Percentiles rank a stretch among this genome's conserved stretches.
phyloP scores from a whole-genome alignment of 331 rosid genomes.

The Pyrus hybrid region DNA sequence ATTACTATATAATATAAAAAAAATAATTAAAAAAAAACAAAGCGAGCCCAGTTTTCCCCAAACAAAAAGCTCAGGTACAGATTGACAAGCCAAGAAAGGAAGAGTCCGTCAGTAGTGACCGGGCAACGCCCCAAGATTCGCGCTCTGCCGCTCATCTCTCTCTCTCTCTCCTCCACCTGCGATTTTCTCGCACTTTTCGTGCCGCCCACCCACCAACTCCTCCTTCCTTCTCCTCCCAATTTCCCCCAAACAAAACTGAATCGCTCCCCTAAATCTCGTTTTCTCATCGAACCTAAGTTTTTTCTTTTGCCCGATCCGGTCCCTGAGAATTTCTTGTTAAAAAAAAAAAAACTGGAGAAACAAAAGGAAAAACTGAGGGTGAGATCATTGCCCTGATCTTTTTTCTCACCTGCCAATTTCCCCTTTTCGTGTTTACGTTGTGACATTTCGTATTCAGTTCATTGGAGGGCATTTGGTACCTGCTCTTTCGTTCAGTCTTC shows the following conservation, averaged over 20 bases:
- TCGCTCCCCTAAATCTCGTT: neutral
- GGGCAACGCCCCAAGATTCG: conserved; percentile 23
- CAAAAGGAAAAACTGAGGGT: neutral
- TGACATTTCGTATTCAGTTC: conserved; percentile 36
- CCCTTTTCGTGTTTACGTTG: neutral
- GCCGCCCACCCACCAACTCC: neutral
- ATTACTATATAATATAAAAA: neutral
- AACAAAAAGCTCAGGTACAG: neutral
- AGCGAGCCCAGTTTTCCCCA: neutral
- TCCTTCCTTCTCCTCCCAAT: neutral
- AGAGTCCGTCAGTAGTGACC: neutral
- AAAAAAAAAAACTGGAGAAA: neutral
- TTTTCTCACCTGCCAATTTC: neutral
- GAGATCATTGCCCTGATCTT: conserved; percentile 14
- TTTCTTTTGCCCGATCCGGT: neutral
- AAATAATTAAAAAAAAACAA: neutral
- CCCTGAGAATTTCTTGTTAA: neutral
- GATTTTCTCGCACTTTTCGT: conserved; percentile 8
- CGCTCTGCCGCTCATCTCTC: conserved; percentile 48
- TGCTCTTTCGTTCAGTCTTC: neutral
- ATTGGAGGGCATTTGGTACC: conserved; percentile 9
- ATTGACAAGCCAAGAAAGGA: neutral
- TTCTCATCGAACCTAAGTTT: neutral
- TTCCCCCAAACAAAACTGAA: neutral
- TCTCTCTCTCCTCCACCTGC: conserved; percentile 14